These are phyloP conservation scores for Dillenia suffruticosa DNA, from an alignment of 164 flowering plant genomes.

Conservation along the genomic window DNA sequence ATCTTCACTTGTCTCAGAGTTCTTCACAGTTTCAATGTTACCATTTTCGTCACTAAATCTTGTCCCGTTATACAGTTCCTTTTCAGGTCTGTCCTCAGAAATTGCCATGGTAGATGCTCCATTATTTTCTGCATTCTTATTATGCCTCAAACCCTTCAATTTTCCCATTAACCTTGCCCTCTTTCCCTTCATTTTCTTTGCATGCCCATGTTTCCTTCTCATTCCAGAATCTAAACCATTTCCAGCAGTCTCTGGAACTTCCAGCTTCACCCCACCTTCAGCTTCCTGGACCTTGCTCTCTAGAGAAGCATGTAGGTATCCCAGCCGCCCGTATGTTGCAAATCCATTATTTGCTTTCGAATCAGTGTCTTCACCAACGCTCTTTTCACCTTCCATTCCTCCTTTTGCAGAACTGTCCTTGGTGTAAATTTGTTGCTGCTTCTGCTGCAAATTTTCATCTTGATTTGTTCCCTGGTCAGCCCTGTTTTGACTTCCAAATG, in stretches of 20 bases:
- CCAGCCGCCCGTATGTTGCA: neutral
- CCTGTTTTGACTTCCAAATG: neutral
- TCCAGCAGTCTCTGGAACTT: conserved; percentile 8
- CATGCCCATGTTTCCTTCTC: conserved; percentile 11
- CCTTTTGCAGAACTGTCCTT: conserved; percentile 8
- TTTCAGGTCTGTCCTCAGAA: too few species aligned
- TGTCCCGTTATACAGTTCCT: too few species aligned
- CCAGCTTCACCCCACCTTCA: conserved; percentile 20
- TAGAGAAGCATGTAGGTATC: conserved; percentile 2
- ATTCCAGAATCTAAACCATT: conserved; percentile 6
- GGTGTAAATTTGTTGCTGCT: conserved; percentile 5
- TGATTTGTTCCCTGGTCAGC: conserved; percentile 4
- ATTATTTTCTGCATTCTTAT: neutral
- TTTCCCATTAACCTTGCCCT: conserved; percentile 21
- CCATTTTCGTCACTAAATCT: neutral
- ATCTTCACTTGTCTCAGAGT: conserved; percentile 6
- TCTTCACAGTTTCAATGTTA: conserved; percentile 15
- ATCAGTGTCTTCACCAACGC: conserved; percentile 3
- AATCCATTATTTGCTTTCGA: conserved; percentile 2
- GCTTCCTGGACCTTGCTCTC: conserved; percentile 8
- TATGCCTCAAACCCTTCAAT: neutral
- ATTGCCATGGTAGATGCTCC: too few species aligned
- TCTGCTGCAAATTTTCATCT: conserved; percentile 12
- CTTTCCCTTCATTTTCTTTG: conserved; percentile 20
- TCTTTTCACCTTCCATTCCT: conserved; percentile 4